Evolutionary conservation across 257 asterid species (phyloP).

Genomic region (Przewalskia tangutica): DNA sequence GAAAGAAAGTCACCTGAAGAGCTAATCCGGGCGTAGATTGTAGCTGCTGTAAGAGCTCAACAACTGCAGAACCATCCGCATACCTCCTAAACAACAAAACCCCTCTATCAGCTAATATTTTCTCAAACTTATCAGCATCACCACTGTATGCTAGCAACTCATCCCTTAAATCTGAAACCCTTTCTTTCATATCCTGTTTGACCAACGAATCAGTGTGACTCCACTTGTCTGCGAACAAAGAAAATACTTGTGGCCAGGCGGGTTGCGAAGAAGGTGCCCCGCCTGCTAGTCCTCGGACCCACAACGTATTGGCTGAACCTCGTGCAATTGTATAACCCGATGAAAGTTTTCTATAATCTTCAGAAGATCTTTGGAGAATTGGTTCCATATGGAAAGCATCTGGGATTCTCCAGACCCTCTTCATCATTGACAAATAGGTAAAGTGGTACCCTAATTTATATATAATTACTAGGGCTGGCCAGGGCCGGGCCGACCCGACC

Average conservation of each 20-base stretch:
- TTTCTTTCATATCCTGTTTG: constrained; percentile 10
- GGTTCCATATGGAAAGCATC: constrained; percentile 7
- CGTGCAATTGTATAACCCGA: background rate
- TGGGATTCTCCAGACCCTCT: constrained; percentile 20
- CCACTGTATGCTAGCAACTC: constrained; percentile 29
- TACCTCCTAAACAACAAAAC: constrained; percentile 40
- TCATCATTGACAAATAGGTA: constrained; percentile 19
- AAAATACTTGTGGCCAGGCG: constrained; percentile 1
- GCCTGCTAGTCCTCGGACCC: background rate
- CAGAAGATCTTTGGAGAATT: constrained; percentile 11
- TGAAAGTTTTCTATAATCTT: constrained; percentile 7
- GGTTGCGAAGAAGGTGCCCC: background rate
- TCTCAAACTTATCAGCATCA: constrained; percentile 31
- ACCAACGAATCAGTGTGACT: constrained; percentile 4
- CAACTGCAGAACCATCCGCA: constrained; percentile 44
- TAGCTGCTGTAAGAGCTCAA: constrained; percentile 52
- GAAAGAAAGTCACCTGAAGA: constrained; percentile 40
- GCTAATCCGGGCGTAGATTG: constrained; percentile 29
- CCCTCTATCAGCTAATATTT: constrained; percentile 45
- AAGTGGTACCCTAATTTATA: background rate
- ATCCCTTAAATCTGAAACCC: constrained; percentile 35
- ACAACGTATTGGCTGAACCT: background rate
- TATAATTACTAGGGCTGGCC: no score
- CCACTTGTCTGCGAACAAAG: constrained; percentile 23
- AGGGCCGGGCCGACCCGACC: no score